Conservation (phyloP, 2,329 filamentous ascomycete genomes). For the Verticillium nonalfalfae region DNA sequence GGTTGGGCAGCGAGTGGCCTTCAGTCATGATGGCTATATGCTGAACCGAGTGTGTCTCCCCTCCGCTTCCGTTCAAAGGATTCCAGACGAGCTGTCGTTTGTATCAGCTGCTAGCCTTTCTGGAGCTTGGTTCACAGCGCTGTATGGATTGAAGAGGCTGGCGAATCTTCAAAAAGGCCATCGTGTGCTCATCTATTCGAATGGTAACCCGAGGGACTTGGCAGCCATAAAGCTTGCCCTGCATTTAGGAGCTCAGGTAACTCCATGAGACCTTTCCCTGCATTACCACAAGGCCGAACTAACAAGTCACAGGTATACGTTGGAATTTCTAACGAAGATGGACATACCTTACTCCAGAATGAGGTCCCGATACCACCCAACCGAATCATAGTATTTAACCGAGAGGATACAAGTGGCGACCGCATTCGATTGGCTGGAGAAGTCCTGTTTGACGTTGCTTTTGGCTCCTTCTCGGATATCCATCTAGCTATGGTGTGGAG, state of each 20-base stretch:
- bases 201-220: constrained; percentile 13
- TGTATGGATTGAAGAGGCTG: constrained; percentile 16
- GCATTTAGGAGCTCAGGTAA: neutral
- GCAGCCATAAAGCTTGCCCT: constrained; percentile 7
- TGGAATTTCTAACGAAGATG: neutral
- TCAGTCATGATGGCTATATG: neutral
- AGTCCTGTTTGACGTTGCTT: constrained; percentile 18
- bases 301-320: neutral
- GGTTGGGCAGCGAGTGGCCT: neutral
- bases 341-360: neutral
- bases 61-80: neutral
- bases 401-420: constrained; percentile 13
- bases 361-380: neutral
- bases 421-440: constrained; percentile 14
- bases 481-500: neutral
- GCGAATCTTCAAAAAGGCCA: constrained; percentile 16
- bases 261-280: too few species aligned
- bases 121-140: neutral
- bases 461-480: constrained; percentile 23
- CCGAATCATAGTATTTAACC: neutral
- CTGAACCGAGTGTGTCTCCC: constrained; percentile 7
- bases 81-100: neutral
- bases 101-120: constrained; percentile 1
- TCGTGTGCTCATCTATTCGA: constrained; percentile 15
- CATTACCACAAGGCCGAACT: neutral